A percentile compares a stretch with the other conserved stretches of the same genome.
Conservation (phyloP, 2,329 filamentous ascomycete genomes). For the Aspergillus awamori region DNA sequence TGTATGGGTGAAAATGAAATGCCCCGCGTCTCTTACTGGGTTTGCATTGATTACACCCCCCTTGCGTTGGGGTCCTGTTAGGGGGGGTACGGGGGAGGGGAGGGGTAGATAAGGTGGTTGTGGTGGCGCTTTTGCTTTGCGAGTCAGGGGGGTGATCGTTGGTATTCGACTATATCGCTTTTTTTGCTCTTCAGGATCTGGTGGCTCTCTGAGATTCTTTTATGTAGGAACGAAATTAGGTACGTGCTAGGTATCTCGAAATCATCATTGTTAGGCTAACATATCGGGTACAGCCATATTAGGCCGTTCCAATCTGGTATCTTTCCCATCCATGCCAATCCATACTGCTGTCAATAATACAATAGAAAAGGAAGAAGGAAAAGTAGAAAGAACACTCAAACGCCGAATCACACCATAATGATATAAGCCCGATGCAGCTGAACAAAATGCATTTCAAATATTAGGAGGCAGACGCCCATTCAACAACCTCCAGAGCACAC, state of each 20-base stretch:
- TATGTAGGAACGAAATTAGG: neutral
- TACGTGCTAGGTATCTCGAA: neutral
- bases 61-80: neutral
- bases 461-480: conserved; percentile 66
- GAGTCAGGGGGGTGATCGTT: too few relatives aligned
- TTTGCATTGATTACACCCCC: neutral
- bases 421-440: neutral
- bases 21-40: neutral
- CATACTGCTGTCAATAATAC: neutral
- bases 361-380: neutral
- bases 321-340: neutral
- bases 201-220: neutral
- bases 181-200: too few relatives aligned
- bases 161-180: too few relatives aligned
- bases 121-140: neutral
- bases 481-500: conserved; percentile 86
- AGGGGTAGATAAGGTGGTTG: neutral
- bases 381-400: neutral
- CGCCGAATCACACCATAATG: neutral
- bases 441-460: neutral
- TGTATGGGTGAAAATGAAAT: too few relatives aligned
- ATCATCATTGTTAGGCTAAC: conserved; percentile 1
- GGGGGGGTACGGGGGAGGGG: neutral
- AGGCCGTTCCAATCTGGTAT: conserved; percentile 4
- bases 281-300: neutral